phyloP scores from a whole-genome alignment of 352 stramenopile species.

The Globisporangium yorkense region DNA sequence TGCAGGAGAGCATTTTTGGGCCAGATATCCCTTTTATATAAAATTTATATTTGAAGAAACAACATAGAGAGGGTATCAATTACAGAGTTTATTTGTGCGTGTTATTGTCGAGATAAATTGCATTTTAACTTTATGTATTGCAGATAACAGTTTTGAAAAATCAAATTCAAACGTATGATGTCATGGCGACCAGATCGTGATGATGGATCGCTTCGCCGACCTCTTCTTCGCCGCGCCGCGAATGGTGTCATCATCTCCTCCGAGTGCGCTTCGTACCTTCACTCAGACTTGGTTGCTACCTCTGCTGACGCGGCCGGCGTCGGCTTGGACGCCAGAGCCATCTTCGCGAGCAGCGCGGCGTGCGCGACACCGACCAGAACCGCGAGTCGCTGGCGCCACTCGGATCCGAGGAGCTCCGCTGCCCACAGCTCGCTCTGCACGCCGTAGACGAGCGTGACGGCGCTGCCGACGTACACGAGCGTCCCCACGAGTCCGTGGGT shows the following conservation, averaged over 20 bases:
- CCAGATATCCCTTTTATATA: background rate
- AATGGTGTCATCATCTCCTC: background rate
- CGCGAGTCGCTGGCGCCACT: conserved; percentile 40
- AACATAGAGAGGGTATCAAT: background rate
- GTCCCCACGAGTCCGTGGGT: conserved; percentile 56
- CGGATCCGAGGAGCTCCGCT: conserved; percentile 14
- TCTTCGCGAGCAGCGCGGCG: conserved; percentile 27
- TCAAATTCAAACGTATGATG: background rate
- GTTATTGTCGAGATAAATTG: no score
- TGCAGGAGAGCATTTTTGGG: background rate
- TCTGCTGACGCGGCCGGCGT: background rate
- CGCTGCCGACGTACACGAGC: conserved; percentile 46
- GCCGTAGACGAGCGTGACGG: conserved; percentile 41
- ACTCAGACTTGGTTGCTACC: conserved; percentile 1
- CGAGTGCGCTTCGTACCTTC: background rate
- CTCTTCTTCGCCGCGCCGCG: background rate
- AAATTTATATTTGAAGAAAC: background rate
- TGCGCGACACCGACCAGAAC: conserved; percentile 40
- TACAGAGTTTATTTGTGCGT: no score
- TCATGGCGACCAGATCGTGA: background rate
- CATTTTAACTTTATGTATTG: no score
- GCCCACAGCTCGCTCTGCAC: conserved; percentile 39
- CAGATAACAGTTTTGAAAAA: no score
- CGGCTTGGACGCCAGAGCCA: conserved; percentile 1
- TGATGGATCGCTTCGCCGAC: background rate